Conservation (phyloP, 805 yeast genomes). For the Sugiyamaella smithiae region DNA sequence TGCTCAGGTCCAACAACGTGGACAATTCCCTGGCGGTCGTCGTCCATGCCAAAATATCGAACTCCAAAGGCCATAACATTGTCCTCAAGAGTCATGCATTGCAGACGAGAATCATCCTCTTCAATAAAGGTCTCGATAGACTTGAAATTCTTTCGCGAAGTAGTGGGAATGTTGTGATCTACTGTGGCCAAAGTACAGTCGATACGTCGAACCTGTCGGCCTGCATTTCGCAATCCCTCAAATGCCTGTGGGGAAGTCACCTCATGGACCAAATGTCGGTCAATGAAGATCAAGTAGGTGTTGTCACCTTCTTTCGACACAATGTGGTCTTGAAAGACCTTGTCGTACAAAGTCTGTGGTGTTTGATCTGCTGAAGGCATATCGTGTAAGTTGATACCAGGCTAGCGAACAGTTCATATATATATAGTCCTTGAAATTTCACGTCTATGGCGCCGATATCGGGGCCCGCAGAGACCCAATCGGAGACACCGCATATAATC, state of each 20-base stretch:
- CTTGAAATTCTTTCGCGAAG: conserved; percentile 74
- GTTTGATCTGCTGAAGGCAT: conserved; percentile 11
- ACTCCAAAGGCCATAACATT: conserved; percentile 88
- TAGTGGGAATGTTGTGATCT: conserved; percentile 96
- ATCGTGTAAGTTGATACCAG: neutral
- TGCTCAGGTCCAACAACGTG: conserved; percentile 99
- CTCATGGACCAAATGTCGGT: conserved; percentile 96
- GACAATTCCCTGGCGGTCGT: conserved; percentile 94
- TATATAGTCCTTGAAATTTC: conserved; percentile 5
- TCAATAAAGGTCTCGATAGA: conserved; percentile 75
- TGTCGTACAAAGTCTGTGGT: conserved; percentile 76
- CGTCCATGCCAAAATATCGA: conserved; percentile 92
- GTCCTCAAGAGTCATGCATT: conserved; percentile 87
- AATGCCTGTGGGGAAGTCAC: conserved; percentile 99
- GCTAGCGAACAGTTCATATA: neutral
- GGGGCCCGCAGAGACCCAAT: conserved; percentile 3
- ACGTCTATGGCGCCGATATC: conserved; percentile 4
- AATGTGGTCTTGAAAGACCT: conserved; percentile 91
- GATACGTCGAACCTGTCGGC: conserved; percentile 80
- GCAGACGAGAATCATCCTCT: conserved; percentile 88
- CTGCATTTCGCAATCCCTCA: conserved; percentile 88
- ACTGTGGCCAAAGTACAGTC: conserved; percentile 95
- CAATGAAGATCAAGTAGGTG: conserved; percentile 83
- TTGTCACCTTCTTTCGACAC: conserved; percentile 86
- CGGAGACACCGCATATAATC: neutral